Percentiles rank a stretch among this genome's conserved stretches.
These are phyloP conservation scores for Nakazawaea pomicola DNA, from an alignment of 805 yeast species.

Conservation along the genomic window DNA sequence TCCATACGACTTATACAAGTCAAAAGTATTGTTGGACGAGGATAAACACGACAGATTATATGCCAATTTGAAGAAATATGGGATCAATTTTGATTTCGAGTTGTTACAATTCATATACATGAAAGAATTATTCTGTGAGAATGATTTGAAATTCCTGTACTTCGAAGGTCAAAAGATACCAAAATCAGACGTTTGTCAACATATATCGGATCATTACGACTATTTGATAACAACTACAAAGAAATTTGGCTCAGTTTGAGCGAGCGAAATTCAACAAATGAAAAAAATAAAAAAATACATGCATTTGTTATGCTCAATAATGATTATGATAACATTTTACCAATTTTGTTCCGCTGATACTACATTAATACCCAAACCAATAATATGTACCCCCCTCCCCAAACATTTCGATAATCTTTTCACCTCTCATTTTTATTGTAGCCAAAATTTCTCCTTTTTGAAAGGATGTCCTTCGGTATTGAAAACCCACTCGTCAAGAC, in stretches of 20 bases:
- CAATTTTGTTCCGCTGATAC: too few relatives aligned
- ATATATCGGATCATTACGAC: conserved; percentile 39
- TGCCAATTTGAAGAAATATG: conserved; percentile 20
- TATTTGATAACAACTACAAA: conserved; percentile 29
- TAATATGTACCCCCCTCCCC: too few relatives aligned
- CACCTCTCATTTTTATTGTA: too few relatives aligned
- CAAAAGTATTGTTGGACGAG: conserved; percentile 18
- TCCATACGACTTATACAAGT: conserved; percentile 26
- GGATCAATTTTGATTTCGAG: conserved; percentile 49
- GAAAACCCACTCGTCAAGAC: conserved; percentile 49
- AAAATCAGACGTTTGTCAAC: conserved; percentile 42
- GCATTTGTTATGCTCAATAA: too few relatives aligned
- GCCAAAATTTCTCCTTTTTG: conserved; percentile 16
- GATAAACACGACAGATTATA: conserved; percentile 31
- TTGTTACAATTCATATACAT: conserved; percentile 52
- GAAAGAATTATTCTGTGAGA: conserved; percentile 30
- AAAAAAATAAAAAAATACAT: too few relatives aligned
- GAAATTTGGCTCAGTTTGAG: not conserved
- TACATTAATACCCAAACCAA: too few relatives aligned
- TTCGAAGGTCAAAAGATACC: conserved; percentile 18
- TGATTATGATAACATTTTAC: too few relatives aligned
- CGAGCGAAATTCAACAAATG: too few relatives aligned
- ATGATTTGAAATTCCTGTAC: conserved; percentile 20
- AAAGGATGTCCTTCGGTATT: conserved; percentile 65
- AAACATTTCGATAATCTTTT: too few relatives aligned